Evolutionary conservation across 2,329 filamentous ascomycete genomes (phyloP).

Genomic region (Aspergillus costaricaensis): DNA sequence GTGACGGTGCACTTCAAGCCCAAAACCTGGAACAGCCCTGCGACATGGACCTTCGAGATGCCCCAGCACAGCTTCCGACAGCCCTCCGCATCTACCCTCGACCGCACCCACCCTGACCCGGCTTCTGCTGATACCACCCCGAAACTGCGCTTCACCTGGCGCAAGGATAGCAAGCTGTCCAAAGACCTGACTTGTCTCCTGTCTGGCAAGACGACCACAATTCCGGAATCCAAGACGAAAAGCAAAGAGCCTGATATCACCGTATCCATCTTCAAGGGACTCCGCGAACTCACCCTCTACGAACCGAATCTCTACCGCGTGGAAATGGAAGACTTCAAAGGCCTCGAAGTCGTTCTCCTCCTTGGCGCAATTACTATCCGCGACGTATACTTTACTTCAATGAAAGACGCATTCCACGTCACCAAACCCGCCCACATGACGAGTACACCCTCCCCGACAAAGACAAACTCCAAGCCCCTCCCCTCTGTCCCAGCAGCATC

Average conservation of each 20-base stretch:
- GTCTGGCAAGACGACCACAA: slow-evolving; percentile 70
- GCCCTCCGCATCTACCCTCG: slow-evolving; percentile 76
- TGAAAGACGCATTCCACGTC: slow-evolving; percentile 78
- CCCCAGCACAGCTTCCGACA: slow-evolving; percentile 80
- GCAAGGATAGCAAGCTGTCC: slow-evolving; percentile 79
- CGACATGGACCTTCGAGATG: slow-evolving; percentile 90
- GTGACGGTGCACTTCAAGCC: slow-evolving; percentile 67
- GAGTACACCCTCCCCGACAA: slow-evolving; percentile 8
- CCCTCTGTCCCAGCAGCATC: slow-evolving; percentile 6
- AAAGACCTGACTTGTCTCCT: slow-evolving; percentile 89
- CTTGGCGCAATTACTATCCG: slow-evolving; percentile 62
- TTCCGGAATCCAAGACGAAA: slow-evolving; percentile 66
- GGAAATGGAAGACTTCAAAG: slow-evolving; percentile 92
- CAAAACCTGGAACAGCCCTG: slow-evolving; percentile 76
- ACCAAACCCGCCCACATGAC: slow-evolving; percentile 13
- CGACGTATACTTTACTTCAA: slow-evolving; percentile 64
- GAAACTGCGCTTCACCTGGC: slow-evolving; percentile 84
- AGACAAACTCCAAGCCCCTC: slow-evolving; percentile 24
- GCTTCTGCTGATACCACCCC: slow-evolving; percentile 60
- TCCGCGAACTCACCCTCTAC: slow-evolving; percentile 82
- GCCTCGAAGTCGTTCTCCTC: slow-evolving; percentile 78
- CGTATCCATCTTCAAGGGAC: slow-evolving; percentile 78
- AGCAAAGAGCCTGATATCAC: slow-evolving; percentile 94
- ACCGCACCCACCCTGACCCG: slow-evolving; percentile 68
- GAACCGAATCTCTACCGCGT: slow-evolving; percentile 89